Conservation (phyloP, 2,329 filamentous ascomycete species). For the Claviceps quebecensis region DNA sequence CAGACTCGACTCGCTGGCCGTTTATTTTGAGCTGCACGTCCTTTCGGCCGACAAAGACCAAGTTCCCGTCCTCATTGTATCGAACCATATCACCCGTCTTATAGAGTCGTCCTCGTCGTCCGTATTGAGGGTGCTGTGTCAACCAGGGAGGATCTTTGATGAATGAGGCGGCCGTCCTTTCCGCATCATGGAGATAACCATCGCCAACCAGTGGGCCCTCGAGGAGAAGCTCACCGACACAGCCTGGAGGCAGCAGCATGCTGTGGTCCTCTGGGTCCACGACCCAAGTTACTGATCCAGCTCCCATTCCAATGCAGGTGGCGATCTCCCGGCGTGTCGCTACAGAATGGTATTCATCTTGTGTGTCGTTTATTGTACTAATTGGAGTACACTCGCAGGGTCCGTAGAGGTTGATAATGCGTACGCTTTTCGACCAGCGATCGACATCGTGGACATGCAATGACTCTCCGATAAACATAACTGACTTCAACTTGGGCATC, state of each 20-base stretch:
- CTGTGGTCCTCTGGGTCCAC: background rate
- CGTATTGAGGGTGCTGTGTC: background rate
- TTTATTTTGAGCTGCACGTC: slow-evolving; percentile 14
- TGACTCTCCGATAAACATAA: slow-evolving; percentile 8
- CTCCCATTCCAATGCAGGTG: background rate
- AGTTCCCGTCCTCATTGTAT: slow-evolving; percentile 6
- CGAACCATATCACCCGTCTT: slow-evolving; percentile 13
- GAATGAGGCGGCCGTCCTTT: background rate
- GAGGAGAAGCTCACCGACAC: slow-evolving; percentile 3
- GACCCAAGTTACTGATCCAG: slow-evolving; percentile 1
- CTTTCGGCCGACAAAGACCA: slow-evolving; percentile 14
- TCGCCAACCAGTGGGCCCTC: background rate
- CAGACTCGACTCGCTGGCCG: slow-evolving; percentile 13
- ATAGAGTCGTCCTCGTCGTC: slow-evolving; percentile 6
- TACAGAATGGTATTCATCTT: too few species aligned
- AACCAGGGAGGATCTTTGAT: background rate
- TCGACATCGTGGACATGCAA: background rate
- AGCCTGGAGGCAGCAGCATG: background rate
- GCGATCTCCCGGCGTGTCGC: too few species aligned
- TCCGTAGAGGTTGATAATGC: slow-evolving; percentile 11
- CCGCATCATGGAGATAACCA: slow-evolving; percentile 1
- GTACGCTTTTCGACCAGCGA: slow-evolving; percentile 2
- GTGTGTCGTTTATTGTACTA: slow-evolving; percentile 3
- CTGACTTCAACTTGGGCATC: background rate
- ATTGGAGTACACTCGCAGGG: slow-evolving; percentile 9